Base-by-base conservation (phyloP, 306 rosid genomes). In the Myrica gale region DNA sequence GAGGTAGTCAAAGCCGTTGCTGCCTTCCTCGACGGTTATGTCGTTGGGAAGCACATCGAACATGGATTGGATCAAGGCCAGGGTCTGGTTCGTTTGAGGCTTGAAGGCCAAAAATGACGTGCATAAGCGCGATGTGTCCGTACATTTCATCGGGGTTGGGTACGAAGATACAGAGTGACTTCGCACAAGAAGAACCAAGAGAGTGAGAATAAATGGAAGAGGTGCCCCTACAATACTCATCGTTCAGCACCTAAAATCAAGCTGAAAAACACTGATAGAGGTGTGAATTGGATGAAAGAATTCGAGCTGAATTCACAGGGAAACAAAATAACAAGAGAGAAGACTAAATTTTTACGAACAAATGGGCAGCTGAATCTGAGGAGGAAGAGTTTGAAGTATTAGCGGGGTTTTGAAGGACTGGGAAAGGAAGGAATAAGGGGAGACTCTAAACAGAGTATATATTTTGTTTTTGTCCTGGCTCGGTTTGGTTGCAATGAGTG, bases 51-150 rank as follows among this genome's bases (percentile, higher is more conserved):
- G 75, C 19, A 92, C 93, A 83, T 95, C 99, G 82, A 95, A 95
- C 97, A 95, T 92, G 85, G 97, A 90, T 68, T 87, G 85, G 69
- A 95, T 75, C 82, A 89, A 79, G 13, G 85, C 76, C 4, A 90
- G 80, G 4, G 97, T 82, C 79, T 92, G 91, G 75, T 87, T 85
- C 16, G 74, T 73, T 23, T 75, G 77, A 21, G 96, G 93, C 84
- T 88, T 89, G 67, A 83, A 95, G 58, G 96, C 98, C 77, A 95
- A 19, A 84, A 95, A 95, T 3, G 99, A 92, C 32, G 97, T 89
- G 79, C 99, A 95, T 1, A 95, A 68, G 3, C 99, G 87, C 62
- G 79, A 37, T 19, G 92, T 85, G 65, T 95, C 99, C 63, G 97
- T 90, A 81, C 99, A 95, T 54, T 75, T 79, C 92, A 92, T 80